Conservation (phyloP, 1,284 basidiomycete genomes). For the Mycena citricolor region DNA sequence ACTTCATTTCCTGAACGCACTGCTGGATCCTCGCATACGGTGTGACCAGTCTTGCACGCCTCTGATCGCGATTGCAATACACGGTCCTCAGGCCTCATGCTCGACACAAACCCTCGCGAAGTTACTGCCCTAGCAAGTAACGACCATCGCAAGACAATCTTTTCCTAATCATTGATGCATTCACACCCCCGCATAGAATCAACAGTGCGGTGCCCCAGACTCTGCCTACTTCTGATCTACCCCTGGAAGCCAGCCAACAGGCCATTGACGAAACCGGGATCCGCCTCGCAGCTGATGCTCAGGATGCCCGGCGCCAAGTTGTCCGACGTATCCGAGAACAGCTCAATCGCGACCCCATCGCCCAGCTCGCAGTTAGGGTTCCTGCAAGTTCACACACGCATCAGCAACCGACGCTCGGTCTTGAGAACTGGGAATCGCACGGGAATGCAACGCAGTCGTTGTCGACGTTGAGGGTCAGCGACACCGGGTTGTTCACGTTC, state of each 20-base stretch:
- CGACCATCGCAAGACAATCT: no score
- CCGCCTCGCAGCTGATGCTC: background rate
- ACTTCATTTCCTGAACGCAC: no score
- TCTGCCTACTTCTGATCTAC: no score
- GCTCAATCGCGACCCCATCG: background rate
- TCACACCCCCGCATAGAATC: no score
- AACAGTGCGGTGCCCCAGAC: no score
- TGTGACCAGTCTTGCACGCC: no score
- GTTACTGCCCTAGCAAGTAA: no score
- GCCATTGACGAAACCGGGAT: conserved; percentile 14
- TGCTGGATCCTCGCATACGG: no score
- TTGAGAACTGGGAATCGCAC: background rate
- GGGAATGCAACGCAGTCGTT: conserved; percentile 1
- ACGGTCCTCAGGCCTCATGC: no score
- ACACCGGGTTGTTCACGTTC: conserved; percentile 6
- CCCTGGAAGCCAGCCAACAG: conserved; percentile 6
- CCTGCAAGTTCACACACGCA: background rate
- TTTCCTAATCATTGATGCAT: no score
- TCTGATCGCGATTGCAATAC: no score
- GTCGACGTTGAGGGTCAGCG: conserved; percentile 14
- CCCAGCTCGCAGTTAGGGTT: background rate
- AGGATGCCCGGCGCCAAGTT: background rate
- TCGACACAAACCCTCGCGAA: no score
- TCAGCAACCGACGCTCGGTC: background rate
- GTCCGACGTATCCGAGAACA: background rate